Evolutionary conservation across 2,329 filamentous ascomycete genomes (phyloP), one percentile per base, ranked within the genome.

Genomic region (Colletotrichum zoysiae): DNA sequence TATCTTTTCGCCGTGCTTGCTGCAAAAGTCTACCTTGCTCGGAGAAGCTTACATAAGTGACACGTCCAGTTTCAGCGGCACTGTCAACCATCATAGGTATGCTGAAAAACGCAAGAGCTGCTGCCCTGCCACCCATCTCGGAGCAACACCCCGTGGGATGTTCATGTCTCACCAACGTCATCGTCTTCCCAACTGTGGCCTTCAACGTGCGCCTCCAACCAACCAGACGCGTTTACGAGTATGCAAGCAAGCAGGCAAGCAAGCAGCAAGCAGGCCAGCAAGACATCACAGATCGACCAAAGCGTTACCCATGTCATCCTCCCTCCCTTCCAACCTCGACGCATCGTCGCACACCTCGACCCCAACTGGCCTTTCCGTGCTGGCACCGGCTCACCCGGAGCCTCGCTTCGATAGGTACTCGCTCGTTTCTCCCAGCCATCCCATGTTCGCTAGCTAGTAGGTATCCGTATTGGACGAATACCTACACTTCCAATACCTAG

Each of bases 81-180:
- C 53, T 35, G 23, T 50, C 67, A 38, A 46, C 44, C 18, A 44
- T 44, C 42, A 20, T 20, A n/a, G n/a, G n/a, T n/a, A 18, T 11
- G n/a, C 20, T 26, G 48, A 23, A 26, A 26, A 51, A n/a, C 14
- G 50, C 23, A 30, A 51, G 50, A 51, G 50, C 23, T 53, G 48
- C 48, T 48, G 46, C 9, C 46, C 48, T 51, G 50, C 50, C 50
- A 30, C 26, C 48, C 26, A 30, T 14, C 26, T 51, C 12, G 48
- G 58, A 61, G 56, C 68, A 48, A 14, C 65, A 44, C 44, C 20
- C 44, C 20, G 35, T 63, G 46, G 46, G 44, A 71, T 71, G 65
- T 69, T 48, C 20, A 71, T 71, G 65, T 71, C 65, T 72, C 70
- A 70, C 55, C 55, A 72, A 72, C 70, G 70, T 72, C 70, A 72